A percentile compares a stretch with the other conserved stretches of the same genome.
phyloP scores from a whole-genome alignment of 305 asterid genomes.

The Petunia hybrid region DNA sequence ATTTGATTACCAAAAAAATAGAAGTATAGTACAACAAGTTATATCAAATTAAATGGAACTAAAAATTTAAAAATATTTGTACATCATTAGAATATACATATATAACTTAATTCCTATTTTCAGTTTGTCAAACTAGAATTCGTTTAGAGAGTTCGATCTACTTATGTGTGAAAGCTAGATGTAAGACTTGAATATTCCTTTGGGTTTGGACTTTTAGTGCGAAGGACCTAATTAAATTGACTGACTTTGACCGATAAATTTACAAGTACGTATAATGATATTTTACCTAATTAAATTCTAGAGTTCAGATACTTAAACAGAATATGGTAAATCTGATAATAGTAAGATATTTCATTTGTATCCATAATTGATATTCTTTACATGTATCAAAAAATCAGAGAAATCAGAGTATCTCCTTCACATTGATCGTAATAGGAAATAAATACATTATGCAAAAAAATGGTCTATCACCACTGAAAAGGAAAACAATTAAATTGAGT shows the following conservation, averaged over 20 bases:
- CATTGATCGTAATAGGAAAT: neutral
- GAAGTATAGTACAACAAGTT: neutral
- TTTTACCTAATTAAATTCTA: neutral
- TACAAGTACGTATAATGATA: conserved; percentile 2
- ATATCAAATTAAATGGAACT: neutral
- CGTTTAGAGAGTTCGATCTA: neutral
- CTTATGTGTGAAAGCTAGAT: neutral
- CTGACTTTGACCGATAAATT: neutral
- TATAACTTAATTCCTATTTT: neutral
- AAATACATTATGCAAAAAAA: neutral
- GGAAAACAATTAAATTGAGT: neutral
- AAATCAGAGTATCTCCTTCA: neutral
- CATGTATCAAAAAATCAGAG: neutral
- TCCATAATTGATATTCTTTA: neutral
- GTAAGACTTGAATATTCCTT: neutral
- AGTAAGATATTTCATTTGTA: neutral
- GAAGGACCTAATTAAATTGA: neutral
- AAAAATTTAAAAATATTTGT: neutral
- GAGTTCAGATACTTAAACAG: neutral
- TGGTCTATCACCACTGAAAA: neutral
- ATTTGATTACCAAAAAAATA: neutral
- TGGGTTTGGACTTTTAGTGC: neutral
- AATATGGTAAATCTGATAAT: neutral
- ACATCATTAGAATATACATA: neutral
- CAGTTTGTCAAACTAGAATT: neutral